These are phyloP conservation scores for Setaria viridis DNA, from an alignment of 202 grass and related monocot species.

Conservation along the genomic window DNA sequence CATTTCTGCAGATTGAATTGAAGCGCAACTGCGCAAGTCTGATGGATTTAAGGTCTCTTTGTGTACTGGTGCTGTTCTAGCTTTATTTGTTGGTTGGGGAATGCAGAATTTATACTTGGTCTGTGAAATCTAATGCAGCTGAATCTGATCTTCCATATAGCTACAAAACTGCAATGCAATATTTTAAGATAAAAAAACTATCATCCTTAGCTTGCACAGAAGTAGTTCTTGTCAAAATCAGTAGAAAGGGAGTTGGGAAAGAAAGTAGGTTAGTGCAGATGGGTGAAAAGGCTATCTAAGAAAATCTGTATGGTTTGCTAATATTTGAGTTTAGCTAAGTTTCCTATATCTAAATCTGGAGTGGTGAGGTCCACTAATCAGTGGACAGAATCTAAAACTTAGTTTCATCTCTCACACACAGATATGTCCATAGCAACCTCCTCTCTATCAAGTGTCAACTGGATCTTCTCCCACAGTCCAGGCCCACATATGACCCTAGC, in stretches of 20 bases:
- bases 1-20: constrained; percentile 11
- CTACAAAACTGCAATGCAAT: neutral
- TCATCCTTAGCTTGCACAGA: constrained; percentile 5
- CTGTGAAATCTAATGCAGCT: constrained; percentile 32
- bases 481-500: neutral
- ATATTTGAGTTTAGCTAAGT: constrained; percentile 22
- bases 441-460: constrained; percentile 6
- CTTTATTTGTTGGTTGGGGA: neutral
- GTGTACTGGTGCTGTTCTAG: constrained; percentile 19
- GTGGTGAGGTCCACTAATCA: neutral
- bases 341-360: neutral
- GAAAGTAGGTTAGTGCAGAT: neutral
- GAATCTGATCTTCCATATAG: constrained; percentile 11
- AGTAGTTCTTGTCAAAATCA: constrained; percentile 28
- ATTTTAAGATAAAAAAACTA: neutral
- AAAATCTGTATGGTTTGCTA: constrained; percentile 14
- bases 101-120: neutral
- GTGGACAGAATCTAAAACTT: constrained; percentile 3
- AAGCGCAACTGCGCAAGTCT: neutral
- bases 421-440: neutral
- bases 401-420: neutral
- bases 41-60: neutral
- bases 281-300: constrained; percentile 10
- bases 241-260: constrained; percentile 2
- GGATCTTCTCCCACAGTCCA: neutral